Percentiles rank a stretch among this genome's conserved stretches.
Evolutionary conservation across 805 yeast species (phyloP).

Genomic region (Cyberlindnera bimundalis): DNA sequence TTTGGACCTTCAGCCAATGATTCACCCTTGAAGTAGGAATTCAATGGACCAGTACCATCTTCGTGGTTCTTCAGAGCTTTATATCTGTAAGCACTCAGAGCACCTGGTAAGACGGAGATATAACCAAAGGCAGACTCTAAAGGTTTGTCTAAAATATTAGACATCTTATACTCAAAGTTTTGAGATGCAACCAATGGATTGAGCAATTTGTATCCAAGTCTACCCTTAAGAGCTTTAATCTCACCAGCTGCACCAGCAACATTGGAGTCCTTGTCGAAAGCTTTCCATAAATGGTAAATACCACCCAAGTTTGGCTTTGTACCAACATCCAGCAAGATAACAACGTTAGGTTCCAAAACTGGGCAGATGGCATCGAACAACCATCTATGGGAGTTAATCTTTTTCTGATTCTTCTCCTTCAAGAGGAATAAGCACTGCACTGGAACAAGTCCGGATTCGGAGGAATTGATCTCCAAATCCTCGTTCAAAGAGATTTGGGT

Average conservation of each 20-base stretch:
- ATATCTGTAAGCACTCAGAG: slow-evolving; percentile 89
- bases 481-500: slow-evolving; percentile 92
- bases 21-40: slow-evolving; percentile 90
- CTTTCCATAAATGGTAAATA: slow-evolving; percentile 93
- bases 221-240: slow-evolving; percentile 92
- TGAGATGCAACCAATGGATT: slow-evolving; percentile 96
- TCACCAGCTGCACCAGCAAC: slow-evolving; percentile 99
- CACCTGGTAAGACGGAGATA: slow-evolving; percentile 93
- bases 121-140: slow-evolving; percentile 91
- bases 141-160: slow-evolving; percentile 94
- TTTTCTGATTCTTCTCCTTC: slow-evolving; percentile 88
- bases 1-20: slow-evolving; percentile 48
- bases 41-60: slow-evolving; percentile 90
- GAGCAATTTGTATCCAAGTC: slow-evolving; percentile 71
- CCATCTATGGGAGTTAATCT: slow-evolving; percentile 98
- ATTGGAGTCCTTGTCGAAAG: slow-evolving; percentile 92
- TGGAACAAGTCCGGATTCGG: slow-evolving; percentile 87
- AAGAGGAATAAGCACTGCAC: slow-evolving; percentile 91
- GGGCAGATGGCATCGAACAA: slow-evolving; percentile 94
- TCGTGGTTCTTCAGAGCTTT: slow-evolving; percentile 80
- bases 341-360: slow-evolving; percentile 84
- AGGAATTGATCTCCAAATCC: slow-evolving; percentile 84
- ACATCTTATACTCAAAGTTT: slow-evolving; percentile 94
- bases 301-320: slow-evolving; percentile 90
- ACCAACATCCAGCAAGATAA: slow-evolving; percentile 92